A percentile compares a stretch with the other conserved stretches of the same genome.
These are phyloP conservation scores for Colletotrichum ledebouriae DNA, from an alignment of 2,329 filamentous ascomycete species.

Conservation along the genomic window DNA sequence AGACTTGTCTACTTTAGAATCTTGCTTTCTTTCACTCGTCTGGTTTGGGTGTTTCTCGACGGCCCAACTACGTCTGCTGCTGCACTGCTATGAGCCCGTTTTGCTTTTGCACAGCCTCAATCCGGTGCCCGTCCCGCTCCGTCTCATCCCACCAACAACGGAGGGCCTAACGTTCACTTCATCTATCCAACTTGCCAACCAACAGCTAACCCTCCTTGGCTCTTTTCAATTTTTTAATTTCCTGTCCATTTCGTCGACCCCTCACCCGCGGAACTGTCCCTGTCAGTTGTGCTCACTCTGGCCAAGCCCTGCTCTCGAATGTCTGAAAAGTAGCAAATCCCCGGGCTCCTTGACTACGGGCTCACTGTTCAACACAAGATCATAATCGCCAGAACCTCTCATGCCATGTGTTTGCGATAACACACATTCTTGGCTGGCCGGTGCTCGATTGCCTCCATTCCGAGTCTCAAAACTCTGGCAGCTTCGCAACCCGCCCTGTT, in stretches of 20 bases:
- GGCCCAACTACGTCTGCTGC: too few species aligned
- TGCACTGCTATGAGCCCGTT: neutral
- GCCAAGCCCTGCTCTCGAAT: neutral
- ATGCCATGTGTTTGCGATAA: constrained; percentile 23
- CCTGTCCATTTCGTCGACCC: neutral
- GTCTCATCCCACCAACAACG: constrained; percentile 33
- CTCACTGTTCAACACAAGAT: neutral
- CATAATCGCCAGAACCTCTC: neutral
- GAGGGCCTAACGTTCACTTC: neutral
- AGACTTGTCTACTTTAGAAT: too few species aligned
- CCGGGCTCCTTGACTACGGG: neutral
- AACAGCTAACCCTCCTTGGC: neutral
- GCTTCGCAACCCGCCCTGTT: neutral
- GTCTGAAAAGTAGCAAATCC: neutral
- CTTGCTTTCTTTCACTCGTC: neutral
- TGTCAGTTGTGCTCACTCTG: neutral
- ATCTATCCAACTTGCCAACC: neutral
- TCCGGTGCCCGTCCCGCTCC: constrained; percentile 26
- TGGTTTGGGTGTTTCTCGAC: too few species aligned
- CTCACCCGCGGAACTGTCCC: neutral
- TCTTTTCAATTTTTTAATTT: neutral
- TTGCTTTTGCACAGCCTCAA: constrained; percentile 40
- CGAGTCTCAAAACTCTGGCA: neutral
- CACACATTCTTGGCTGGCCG: neutral
- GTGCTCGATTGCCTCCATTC: constrained; percentile 6